Conservation (phyloP, 495 filamentous ascomycete genomes). For the Emericellopsis terricola region DNA sequence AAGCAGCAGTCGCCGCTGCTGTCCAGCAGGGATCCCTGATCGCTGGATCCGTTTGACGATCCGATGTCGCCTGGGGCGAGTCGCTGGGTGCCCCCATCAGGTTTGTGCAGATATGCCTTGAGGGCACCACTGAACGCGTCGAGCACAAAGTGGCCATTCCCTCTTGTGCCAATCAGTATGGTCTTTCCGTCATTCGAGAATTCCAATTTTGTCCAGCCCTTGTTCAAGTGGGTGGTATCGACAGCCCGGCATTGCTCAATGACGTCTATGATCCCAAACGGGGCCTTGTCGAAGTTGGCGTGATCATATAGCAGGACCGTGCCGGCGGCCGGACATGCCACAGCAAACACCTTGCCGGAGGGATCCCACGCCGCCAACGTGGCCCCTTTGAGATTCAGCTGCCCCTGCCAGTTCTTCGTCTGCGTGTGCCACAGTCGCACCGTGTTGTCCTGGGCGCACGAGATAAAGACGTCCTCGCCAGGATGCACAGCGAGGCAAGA, state of each 20-base stretch:
- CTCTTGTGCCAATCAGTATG: slow-evolving; percentile 64
- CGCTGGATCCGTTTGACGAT: slow-evolving; percentile 7
- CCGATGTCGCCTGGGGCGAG: slow-evolving; percentile 27
- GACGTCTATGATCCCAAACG: slow-evolving; percentile 75
- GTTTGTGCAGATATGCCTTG: slow-evolving; percentile 40
- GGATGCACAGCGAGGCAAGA: slow-evolving; percentile 61
- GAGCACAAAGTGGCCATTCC: slow-evolving; percentile 66
- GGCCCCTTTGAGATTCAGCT: slow-evolving; percentile 56
- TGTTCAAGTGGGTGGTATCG: slow-evolving; percentile 21
- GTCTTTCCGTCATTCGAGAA: slow-evolving; percentile 91
- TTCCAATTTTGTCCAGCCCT: slow-evolving; percentile 67
- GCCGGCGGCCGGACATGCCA: slow-evolving; percentile 63
- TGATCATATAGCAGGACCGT: slow-evolving; percentile 80
- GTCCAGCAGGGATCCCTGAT: slow-evolving; percentile 13
- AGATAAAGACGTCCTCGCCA: slow-evolving; percentile 74
- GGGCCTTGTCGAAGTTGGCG: slow-evolving; percentile 77
- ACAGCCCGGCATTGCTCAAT: slow-evolving; percentile 20
- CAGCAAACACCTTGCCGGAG: slow-evolving; percentile 74
- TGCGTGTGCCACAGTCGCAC: slow-evolving; percentile 71
- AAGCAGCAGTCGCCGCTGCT: slow-evolving; percentile 71
- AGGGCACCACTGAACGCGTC: slow-evolving; percentile 75
- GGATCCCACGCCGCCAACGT: slow-evolving; percentile 78
- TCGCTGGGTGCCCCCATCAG: slow-evolving; percentile 21
- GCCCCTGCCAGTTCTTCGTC: slow-evolving; percentile 55
- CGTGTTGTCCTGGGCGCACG: slow-evolving; percentile 74